A percentile compares a stretch with the other conserved stretches of the same genome.
These are phyloP conservation scores for Lactarius indigo DNA, from an alignment of 768 basidiomycete species.

Conservation along the genomic window DNA sequence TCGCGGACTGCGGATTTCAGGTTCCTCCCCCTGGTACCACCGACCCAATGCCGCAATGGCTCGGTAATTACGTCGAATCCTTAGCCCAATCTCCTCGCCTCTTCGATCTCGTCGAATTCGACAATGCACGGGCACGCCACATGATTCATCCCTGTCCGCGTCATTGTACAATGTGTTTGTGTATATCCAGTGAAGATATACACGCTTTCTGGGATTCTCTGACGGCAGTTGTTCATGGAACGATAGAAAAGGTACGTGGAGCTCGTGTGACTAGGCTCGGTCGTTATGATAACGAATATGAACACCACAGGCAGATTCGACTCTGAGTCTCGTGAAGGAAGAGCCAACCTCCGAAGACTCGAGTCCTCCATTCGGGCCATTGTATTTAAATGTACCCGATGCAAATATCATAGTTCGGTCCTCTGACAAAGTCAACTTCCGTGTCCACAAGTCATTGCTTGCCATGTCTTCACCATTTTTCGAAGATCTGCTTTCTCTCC, in stretches of 20 bases:
- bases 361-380: too few species aligned
- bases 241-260: neutral
- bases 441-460: conserved; percentile 3
- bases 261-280: too few species aligned
- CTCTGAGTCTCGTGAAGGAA: conserved; percentile 2
- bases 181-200: neutral
- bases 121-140: neutral
- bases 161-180: neutral
- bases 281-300: neutral
- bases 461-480: conserved; percentile 6
- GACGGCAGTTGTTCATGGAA: neutral
- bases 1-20: too few species aligned
- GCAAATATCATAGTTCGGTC: neutral
- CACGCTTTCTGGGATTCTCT: conserved; percentile 3
- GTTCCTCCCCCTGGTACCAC: too few species aligned
- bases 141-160: neutral
- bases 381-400: neutral
- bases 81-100: neutral
- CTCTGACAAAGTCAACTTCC: neutral
- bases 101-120: conserved; percentile 5
- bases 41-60: neutral
- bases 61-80: conserved; percentile 7
- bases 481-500: neutral
- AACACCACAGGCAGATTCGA: neutral
- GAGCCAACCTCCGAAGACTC: neutral